These are phyloP conservation scores for Barnettozyma sucrosica DNA, from an alignment of 805 yeast species.

Conservation along the genomic window DNA sequence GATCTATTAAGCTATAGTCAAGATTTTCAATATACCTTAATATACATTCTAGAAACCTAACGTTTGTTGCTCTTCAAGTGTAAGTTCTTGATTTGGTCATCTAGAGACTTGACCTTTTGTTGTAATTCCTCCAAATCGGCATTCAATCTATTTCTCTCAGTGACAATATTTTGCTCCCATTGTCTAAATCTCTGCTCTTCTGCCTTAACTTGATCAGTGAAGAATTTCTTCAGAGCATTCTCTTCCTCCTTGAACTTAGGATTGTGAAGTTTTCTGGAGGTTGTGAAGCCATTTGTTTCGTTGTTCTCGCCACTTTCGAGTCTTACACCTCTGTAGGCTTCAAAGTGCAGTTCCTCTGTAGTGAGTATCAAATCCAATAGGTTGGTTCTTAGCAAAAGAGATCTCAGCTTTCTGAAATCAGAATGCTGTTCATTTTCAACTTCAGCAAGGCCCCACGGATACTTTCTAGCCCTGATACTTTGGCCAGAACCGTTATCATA, in stretches of 20 bases:
- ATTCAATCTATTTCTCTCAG: slow-evolving; percentile 90
- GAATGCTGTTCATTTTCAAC: slow-evolving; percentile 83
- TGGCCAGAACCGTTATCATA: slow-evolving; percentile 58
- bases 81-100: slow-evolving; percentile 65
- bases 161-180: slow-evolving; percentile 96
- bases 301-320: slow-evolving; percentile 43
- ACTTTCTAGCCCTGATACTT: slow-evolving; percentile 70
- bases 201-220: slow-evolving; percentile 93
- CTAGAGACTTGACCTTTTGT: slow-evolving; percentile 63
- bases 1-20: not conserved
- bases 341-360: slow-evolving; percentile 79
- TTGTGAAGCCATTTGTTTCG: slow-evolving; percentile 32
- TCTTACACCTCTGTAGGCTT: slow-evolving; percentile 68
- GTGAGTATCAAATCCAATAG: slow-evolving; percentile 76
- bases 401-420: slow-evolving; percentile 78
- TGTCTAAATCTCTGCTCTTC: slow-evolving; percentile 97
- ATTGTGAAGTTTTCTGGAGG: slow-evolving; percentile 55
- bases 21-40: not conserved
- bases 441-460: slow-evolving; percentile 89
- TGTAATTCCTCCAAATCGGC: slow-evolving; percentile 90
- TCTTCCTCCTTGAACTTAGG: slow-evolving; percentile 97
- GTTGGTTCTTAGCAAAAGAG: slow-evolving; percentile 72
- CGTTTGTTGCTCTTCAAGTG: slow-evolving; percentile 42
- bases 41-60: slow-evolving; percentile 11
- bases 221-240: slow-evolving; percentile 85